These are phyloP conservation scores for Wickerhamomyces sydowiorum DNA, from an alignment of 805 yeast species.

Conservation along the genomic window DNA sequence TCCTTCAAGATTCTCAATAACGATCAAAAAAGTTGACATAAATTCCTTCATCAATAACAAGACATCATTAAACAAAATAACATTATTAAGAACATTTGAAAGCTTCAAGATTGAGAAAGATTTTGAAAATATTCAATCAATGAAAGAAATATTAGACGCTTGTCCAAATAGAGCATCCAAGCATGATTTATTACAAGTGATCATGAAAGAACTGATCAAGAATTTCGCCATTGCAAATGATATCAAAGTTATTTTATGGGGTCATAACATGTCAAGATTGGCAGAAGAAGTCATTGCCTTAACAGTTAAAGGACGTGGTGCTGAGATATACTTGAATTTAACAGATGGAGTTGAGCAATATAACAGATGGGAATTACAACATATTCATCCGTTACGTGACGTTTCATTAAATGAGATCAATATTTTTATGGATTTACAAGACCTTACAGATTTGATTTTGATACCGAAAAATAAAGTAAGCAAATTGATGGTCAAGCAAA, in stretches of 20 bases:
- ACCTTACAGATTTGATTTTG: conserved; percentile 13
- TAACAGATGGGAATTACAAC: conserved; percentile 30
- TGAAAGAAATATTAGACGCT: conserved; percentile 31
- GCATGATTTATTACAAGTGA: conserved; percentile 52
- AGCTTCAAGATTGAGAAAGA: conserved; percentile 6
- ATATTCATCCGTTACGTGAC: conserved; percentile 71
- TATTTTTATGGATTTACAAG: conserved; percentile 41
- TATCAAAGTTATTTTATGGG: conserved; percentile 59
- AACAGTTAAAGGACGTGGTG: conserved; percentile 85
- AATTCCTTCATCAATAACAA: conserved; percentile 32
- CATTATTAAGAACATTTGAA: conserved; percentile 25
- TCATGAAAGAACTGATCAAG: conserved; percentile 41
- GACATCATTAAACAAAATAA: conserved; percentile 22
- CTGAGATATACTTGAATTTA: conserved; percentile 47
- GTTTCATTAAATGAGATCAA: conserved; percentile 63
- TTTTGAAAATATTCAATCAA: conserved; percentile 5
- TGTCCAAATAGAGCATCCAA: conserved; percentile 52
- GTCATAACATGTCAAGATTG: conserved; percentile 75
- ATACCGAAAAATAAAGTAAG: conserved; percentile 12
- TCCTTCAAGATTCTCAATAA: conserved; percentile 26
- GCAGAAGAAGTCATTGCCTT: conserved; percentile 77
- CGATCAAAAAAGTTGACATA: conserved; percentile 35
- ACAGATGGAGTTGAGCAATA: conserved; percentile 35
- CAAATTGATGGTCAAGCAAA: conserved; percentile 53
- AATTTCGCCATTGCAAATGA: conserved; percentile 37